Base-by-base conservation (phyloP, 257 asterid genomes). In the Solanum arcanum region DNA sequence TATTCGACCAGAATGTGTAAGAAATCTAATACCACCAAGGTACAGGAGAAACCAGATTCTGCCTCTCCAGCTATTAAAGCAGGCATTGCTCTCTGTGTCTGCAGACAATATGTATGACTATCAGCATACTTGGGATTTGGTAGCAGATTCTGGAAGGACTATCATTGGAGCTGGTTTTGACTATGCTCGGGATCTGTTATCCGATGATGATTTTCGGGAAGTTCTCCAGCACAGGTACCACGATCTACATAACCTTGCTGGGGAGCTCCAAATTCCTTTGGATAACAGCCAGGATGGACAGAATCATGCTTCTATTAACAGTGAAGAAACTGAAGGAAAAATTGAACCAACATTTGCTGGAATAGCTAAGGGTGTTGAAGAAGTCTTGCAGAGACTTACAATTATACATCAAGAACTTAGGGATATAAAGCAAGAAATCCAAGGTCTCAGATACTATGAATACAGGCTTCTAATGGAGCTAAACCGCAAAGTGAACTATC, bases 141-240 rank as follows among this genome's bases (percentile, higher is more conserved):
- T 91, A 35, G 39, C 83, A 27, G 95, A 96, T 70, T 93, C 96
- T 21, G 97, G 96, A n/a, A 92, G 87, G 91, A 37, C 86, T 12
- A 86, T 96, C 84, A 31, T 93, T 2, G 94, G 92, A 56, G 89
- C 94, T 4, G 96, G 96, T 68, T 95, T 94, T 31, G 94, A 95
- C 88, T 93, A 90, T 84, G 98, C 97, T 86, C 92, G 99, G 77
- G 96, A 94, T 84, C 91, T 95, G 82, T 86, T 96, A 83, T 96
- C 98, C 2, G 99, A 96, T 33, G 99, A 96, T 83, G 98, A 96
- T 86, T 96, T 96, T 87, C 93, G 96, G 75, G 98, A 95, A 88
- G 98, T 96, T 3, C 98, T 96, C 75, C 98, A 95, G 85, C 66
- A 91, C 49, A 90, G 99, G 86, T 96, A 96, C 89, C 91, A 91